phyloP scores from a whole-genome alignment of 768 basidiomycete genomes.

The Pisolithus microcarpus region DNA sequence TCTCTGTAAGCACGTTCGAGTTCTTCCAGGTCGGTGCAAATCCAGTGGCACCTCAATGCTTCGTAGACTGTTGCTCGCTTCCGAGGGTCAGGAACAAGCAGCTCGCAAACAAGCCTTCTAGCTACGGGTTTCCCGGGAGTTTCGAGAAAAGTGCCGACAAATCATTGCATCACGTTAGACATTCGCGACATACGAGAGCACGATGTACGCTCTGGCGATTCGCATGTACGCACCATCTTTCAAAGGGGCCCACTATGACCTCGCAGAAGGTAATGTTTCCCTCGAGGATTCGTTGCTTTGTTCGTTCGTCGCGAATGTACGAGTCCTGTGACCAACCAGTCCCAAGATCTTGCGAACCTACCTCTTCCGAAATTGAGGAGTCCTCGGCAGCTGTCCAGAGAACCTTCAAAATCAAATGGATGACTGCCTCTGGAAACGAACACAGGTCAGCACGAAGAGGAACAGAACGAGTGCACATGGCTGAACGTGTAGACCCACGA shows the following conservation, averaged over 20 bases:
- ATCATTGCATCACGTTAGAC: neutral
- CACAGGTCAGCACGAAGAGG: neutral
- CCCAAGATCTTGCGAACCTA: constrained; percentile 19
- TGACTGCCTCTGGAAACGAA: constrained; percentile 51
- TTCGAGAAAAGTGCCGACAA: neutral
- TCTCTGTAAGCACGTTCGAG: constrained; percentile 55
- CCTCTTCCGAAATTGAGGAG: constrained; percentile 13
- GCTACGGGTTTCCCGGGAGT: constrained; percentile 34
- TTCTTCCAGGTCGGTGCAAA: constrained; percentile 51
- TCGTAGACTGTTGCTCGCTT: constrained; percentile 56
- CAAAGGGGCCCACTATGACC: constrained; percentile 47
- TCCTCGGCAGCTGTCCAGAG: constrained; percentile 11
- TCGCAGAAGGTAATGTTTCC: constrained; percentile 52
- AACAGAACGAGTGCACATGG: neutral
- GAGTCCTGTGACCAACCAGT: constrained; percentile 24
- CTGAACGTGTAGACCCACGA: constrained; percentile 42
- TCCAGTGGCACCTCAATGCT: constrained; percentile 64
- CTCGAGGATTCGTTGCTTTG: constrained; percentile 64
- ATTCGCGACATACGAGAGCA: neutral
- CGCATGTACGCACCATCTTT: constrained; percentile 46
- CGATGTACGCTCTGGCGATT: neutral
- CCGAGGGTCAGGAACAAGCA: constrained; percentile 52
- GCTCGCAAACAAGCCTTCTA: constrained; percentile 46
- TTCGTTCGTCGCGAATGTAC: constrained; percentile 45
- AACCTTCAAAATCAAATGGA: constrained; percentile 62